Evolutionary conservation across 306 rosid genomes (phyloP).

Genomic region (Astragalus glycyphyllos): DNA sequence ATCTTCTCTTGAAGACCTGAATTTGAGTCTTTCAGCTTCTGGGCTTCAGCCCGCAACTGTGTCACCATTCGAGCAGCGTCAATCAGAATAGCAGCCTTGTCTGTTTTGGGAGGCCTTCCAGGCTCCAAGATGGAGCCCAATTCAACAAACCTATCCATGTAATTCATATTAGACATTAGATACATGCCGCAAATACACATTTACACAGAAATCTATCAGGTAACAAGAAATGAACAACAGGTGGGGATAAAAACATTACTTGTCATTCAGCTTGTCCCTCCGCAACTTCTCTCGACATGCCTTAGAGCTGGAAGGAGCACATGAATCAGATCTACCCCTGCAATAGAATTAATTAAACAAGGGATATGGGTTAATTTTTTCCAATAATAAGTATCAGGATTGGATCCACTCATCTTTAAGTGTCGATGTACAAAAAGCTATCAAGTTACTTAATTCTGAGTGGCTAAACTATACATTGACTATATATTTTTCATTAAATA

Average conservation of each 20-base stretch:
- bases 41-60: slow-evolving; percentile 83
- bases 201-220: slow-evolving; percentile 11
- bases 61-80: slow-evolving; percentile 90
- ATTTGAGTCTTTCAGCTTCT: slow-evolving; percentile 84
- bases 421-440: not conserved
- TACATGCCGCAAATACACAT: slow-evolving; percentile 33
- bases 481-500: slow-evolving; percentile 22
- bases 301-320: slow-evolving; percentile 77
- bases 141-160: slow-evolving; percentile 77
- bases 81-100: slow-evolving; percentile 86
- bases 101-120: slow-evolving; percentile 89
- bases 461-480: not conserved
- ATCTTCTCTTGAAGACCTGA: slow-evolving; percentile 83
- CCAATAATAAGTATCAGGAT: slow-evolving; percentile 12
- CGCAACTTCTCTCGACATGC: slow-evolving; percentile 96
- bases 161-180: slow-evolving; percentile 39
- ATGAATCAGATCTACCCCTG: slow-evolving; percentile 80
- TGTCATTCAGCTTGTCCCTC: slow-evolving; percentile 95
- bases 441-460: not conserved
- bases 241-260: slow-evolving; percentile 51
- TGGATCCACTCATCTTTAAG: not conserved
- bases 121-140: slow-evolving; percentile 92
- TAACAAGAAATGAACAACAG: slow-evolving; percentile 1
- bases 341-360: slow-evolving; percentile 29
- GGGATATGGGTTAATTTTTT: slow-evolving; percentile 13